Base-by-base conservation (phyloP, 2,329 filamentous ascomycete genomes). In the Plenodomus biglobosus region DNA sequence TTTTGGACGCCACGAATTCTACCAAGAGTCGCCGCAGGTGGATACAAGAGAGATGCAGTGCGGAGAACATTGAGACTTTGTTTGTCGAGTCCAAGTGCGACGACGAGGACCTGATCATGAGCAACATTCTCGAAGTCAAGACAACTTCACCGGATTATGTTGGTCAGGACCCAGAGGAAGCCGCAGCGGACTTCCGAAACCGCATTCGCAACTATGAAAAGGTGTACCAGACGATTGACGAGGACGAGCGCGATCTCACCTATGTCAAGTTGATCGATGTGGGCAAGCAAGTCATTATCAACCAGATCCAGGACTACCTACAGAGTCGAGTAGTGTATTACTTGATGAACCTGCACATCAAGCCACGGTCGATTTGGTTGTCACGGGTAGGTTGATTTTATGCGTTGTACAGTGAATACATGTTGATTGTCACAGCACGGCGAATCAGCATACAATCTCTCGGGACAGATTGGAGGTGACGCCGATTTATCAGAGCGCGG, bases 201-300 rank as follows among this genome's bases (percentile, higher is more conserved):
- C 87, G 94, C 54, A 99, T 99, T 68, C 85, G 87, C 65, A 96
- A 96, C 74, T 99, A 99, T 74, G 94, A 99, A 73, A 94, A 94
- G 74, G 88, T 95, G 21, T 99, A 99, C 74, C 85, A 95, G 75
- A 92, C 90, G 1, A 90, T 99, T 64, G 90, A 95, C 60, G 88
- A 88, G 59, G 88, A 95, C 56, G 92, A 97, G 78, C 84, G 83
- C 60, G 80, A 92, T 61, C 84, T 94, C 63, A 96, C 94, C 32
- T 99, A 96, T 69, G 87, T 97, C 69, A 97, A 99, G 76, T 87
- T 99, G 68, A 95, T 97, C 80, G 87, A 99, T 66, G 90, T 97
- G 11, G 92, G 94, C 50, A 90, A 90, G 60, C 90, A 95, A 67
- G 92, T 97, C 68, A 94, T 97, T 66, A 97, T 99, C 81, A 99